These are phyloP conservation scores for Wickerhamomyces xylosicus DNA, from an alignment of 805 yeast species.

Conservation along the genomic window DNA sequence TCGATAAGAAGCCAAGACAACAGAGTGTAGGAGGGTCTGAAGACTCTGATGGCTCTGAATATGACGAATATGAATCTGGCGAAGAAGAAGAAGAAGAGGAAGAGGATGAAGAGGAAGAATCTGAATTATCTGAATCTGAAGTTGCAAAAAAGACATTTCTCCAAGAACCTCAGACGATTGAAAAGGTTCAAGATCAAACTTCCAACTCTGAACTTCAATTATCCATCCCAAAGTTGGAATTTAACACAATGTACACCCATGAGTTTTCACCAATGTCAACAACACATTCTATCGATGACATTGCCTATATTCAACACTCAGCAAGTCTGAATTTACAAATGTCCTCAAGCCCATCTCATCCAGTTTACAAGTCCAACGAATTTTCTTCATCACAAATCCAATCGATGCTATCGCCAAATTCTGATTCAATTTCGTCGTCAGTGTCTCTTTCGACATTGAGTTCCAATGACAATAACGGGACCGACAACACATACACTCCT, in stretches of 20 bases:
- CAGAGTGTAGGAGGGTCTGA: not conserved
- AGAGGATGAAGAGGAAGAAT: constrained; percentile 2
- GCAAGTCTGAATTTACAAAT: not conserved
- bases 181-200: not conserved
- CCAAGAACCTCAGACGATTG: not conserved
- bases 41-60: not conserved
- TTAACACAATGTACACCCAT: not conserved
- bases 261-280: not conserved
- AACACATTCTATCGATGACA: not conserved
- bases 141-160: too few species aligned
- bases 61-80: constrained; percentile 1
- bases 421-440: not conserved
- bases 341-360: not conserved
- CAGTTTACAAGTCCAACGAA: not conserved
- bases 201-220: not conserved
- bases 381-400: not conserved
- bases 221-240: not conserved
- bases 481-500: not conserved
- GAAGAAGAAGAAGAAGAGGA: constrained; percentile 4
- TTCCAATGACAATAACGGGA: not conserved
- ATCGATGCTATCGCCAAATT: not conserved
- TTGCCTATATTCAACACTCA: not conserved
- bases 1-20: constrained; percentile 3
- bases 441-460: not conserved
- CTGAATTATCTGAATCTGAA: constrained; percentile 1